phyloP scores from a whole-genome alignment of 352 stramenopile species.

The Pythium sp. region DNA sequence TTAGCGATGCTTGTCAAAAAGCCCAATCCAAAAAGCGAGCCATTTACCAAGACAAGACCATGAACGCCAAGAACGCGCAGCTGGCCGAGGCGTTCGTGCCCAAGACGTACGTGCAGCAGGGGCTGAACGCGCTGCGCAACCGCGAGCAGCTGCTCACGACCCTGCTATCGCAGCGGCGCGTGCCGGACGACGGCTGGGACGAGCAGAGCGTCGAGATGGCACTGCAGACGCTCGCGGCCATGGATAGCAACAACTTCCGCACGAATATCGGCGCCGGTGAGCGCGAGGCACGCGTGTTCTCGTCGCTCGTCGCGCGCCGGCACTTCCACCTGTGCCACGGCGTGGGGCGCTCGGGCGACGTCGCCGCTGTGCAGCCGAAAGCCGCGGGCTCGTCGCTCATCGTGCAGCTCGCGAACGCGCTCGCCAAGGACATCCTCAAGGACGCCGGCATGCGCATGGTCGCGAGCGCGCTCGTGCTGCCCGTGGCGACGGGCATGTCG shows the following conservation, averaged over 20 bases:
- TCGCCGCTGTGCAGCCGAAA: slow-evolving; percentile 98
- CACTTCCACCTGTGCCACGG: slow-evolving; percentile 96
- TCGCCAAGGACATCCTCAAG: slow-evolving; percentile 90
- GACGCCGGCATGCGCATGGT: slow-evolving; percentile 76
- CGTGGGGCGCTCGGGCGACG: slow-evolving; percentile 96
- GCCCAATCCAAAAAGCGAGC: background rate
- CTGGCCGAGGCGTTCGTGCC: slow-evolving; percentile 64
- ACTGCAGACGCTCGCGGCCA: slow-evolving; percentile 82
- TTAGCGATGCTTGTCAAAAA: slow-evolving; percentile 7
- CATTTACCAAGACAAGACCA: slow-evolving; percentile 13
- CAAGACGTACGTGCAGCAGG: slow-evolving; percentile 76
- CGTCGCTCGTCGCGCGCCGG: slow-evolving; percentile 65
- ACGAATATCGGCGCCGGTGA: slow-evolving; percentile 93
- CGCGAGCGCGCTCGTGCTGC: slow-evolving; percentile 89
- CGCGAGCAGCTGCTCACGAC: slow-evolving; percentile 68
- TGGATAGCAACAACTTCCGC: slow-evolving; percentile 96
- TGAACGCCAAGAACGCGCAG: slow-evolving; percentile 46
- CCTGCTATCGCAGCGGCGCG: slow-evolving; percentile 79
- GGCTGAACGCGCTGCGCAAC: slow-evolving; percentile 55
- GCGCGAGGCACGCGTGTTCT: slow-evolving; percentile 94
- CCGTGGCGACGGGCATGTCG: slow-evolving; percentile 97
- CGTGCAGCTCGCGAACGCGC: slow-evolving; percentile 90
- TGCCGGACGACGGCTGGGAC: slow-evolving; percentile 89
- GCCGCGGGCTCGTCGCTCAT: slow-evolving; percentile 96
- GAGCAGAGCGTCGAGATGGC: slow-evolving; percentile 86